Evolutionary conservation across 2,329 filamentous ascomycete genomes (phyloP).

Genomic region (Penicillium sp.): DNA sequence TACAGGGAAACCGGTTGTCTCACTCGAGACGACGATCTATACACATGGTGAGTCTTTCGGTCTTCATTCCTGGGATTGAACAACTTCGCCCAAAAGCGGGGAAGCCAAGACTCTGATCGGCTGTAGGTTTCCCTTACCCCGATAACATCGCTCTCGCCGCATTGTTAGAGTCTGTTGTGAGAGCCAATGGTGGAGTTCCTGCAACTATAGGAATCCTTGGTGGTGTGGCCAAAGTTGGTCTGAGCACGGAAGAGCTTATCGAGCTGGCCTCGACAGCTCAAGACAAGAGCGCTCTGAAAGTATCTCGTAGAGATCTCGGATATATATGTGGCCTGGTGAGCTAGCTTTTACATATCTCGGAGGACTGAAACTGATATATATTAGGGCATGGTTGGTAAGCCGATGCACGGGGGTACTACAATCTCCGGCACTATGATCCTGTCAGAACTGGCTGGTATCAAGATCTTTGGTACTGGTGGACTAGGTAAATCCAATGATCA

Average conservation of each 20-base stretch:
- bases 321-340: constrained; percentile 74
- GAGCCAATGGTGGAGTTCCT: constrained; percentile 76
- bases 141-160: constrained; percentile 73
- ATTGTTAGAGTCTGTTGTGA: constrained; percentile 76
- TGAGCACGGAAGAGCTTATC: constrained; percentile 68
- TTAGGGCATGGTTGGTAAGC: constrained; percentile 63
- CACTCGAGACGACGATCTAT: constrained; percentile 94
- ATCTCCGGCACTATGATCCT: constrained; percentile 91
- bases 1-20: constrained; percentile 77
- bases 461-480: constrained; percentile 90
- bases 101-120: constrained; percentile 11
- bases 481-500: constrained; percentile 53
- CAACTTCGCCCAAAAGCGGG: neutral
- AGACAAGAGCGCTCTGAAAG: constrained; percentile 69
- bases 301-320: constrained; percentile 82
- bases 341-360: neutral
- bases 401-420: constrained; percentile 84
- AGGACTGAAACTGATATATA: constrained; percentile 1
- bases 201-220: constrained; percentile 87
- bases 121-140: constrained; percentile 65
- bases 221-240: constrained; percentile 77
- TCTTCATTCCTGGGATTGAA: neutral
- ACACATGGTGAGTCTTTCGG: constrained; percentile 67
- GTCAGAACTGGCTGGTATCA: constrained; percentile 80
- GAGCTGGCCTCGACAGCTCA: constrained; percentile 65